These are phyloP conservation scores for Allium fistulosum DNA, from an alignment of 106 monocot species.

Conservation along the genomic window DNA sequence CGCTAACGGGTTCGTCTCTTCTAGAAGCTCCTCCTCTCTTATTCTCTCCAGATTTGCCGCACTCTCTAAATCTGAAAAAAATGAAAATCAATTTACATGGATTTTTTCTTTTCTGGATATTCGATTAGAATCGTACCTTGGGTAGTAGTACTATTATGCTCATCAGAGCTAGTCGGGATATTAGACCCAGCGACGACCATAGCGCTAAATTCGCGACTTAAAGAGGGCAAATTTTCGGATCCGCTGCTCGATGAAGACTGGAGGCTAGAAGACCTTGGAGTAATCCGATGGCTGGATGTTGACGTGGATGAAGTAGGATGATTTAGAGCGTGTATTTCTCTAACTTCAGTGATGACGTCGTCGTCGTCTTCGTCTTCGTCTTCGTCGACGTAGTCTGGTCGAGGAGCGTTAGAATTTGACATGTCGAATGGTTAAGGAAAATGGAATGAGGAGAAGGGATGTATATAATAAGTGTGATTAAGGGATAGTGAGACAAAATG, in stretches of 20 bases:
- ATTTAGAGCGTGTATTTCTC: conserved; percentile 70
- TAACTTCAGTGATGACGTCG: conserved; percentile 27
- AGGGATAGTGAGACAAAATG: too few relatives aligned
- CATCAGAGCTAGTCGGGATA: conserved; percentile 3
- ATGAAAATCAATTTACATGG: background rate
- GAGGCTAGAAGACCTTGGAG: conserved; percentile 6
- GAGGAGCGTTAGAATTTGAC: too few relatives aligned
- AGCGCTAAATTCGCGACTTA: conserved; percentile 78
- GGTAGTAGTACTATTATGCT: background rate
- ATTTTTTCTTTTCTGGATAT: background rate
- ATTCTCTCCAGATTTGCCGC: conserved; percentile 23
- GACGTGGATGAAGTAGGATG: conserved; percentile 5
- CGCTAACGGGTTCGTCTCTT: conserved; percentile 82
- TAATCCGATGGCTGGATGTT: background rate
- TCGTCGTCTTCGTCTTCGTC: background rate
- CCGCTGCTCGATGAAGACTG: conserved; percentile 36
- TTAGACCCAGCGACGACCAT: conserved; percentile 72
- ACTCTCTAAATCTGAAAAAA: background rate
- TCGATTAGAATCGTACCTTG: background rate
- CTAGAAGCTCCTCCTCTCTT: conserved; percentile 43
- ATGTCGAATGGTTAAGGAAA: too few relatives aligned
- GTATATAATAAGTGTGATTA: too few relatives aligned
- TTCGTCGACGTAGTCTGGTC: background rate
- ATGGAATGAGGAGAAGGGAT: too few relatives aligned
- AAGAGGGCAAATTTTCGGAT: conserved; percentile 35